These are phyloP conservation scores for Gossypium anomalum DNA, from an alignment of 345 rosid species.

Conservation along the genomic window DNA sequence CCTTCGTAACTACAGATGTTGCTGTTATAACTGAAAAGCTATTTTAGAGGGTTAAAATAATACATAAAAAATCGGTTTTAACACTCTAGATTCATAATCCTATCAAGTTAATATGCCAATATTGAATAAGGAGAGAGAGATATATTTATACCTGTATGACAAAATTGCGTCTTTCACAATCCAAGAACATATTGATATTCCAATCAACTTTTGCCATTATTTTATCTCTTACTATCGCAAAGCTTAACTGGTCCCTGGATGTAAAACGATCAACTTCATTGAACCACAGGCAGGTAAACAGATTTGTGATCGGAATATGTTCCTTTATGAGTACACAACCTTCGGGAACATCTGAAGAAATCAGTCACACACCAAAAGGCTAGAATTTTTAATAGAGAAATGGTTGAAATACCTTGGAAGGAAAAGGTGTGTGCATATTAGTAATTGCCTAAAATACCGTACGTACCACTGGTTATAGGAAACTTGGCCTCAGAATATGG, in stretches of 20 bases:
- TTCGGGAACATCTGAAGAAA: slow-evolving; percentile 83
- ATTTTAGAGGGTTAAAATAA: too few species aligned
- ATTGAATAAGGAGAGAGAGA: neutral
- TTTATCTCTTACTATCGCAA: slow-evolving; percentile 78
- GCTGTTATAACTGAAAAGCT: too few species aligned
- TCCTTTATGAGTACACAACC: slow-evolving; percentile 84
- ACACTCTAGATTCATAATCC: neutral
- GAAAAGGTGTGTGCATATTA: neutral
- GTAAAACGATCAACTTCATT: slow-evolving; percentile 92
- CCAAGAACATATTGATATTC: slow-evolving; percentile 76
- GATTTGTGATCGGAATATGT: slow-evolving; percentile 72
- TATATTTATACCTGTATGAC: slow-evolving; percentile 60
- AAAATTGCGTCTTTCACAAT: slow-evolving; percentile 90
- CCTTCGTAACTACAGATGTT: too few species aligned
- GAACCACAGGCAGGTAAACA: slow-evolving; percentile 86
- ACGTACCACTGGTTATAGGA: slow-evolving; percentile 82
- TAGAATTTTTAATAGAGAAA: neutral
- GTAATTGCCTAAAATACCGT: neutral
- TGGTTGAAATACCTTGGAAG: neutral
- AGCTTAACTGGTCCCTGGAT: slow-evolving; percentile 86
- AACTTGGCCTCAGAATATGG: slow-evolving; percentile 73
- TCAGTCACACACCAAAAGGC: slow-evolving; percentile 11
- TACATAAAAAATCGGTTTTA: neutral
- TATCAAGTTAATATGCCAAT: slow-evolving; percentile 5
- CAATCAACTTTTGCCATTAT: slow-evolving; percentile 60